Evolutionary conservation across 1,284 basidiomycete genomes (phyloP), one percentile per base, ranked within the genome.

Genomic region (Nidula niveotomentosa): DNA sequence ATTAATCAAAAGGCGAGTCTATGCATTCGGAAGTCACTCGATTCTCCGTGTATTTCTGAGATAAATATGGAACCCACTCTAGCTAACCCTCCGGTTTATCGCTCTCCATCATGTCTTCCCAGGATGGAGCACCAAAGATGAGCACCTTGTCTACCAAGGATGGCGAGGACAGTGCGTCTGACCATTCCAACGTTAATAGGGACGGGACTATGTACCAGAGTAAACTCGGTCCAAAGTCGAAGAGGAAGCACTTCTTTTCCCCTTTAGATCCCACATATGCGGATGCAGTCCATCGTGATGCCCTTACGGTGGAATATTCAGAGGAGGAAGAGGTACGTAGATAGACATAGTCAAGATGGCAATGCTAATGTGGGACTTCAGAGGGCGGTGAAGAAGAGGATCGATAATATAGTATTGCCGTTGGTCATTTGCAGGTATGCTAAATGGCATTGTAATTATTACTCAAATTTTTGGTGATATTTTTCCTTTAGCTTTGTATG

Each of bases 201-300:
- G 62, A 66, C 9, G 72, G 71, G 15, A 73, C 68, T 0, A 58
- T 60, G n/a, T 58, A 74, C 53, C 74, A 76, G 55, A 60, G 60
- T 17, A 61, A 62, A 52, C 60, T 74, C 12, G 70, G 71, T 2
- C 61, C 62, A 17, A 69, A 67, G 49, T 54, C 67, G 8, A 64
- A 63, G 45, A 64, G 69, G 53, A 72, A 68, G 47, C 67, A 77
- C 55, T 79, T 82, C 65, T 82, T 83, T 63, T 76, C 78, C 0
- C 71, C 75, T 5, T 65, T 80, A 33, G 75, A 80, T 54, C 59
- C 67, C 15, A 58, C 62, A 0, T 72, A 74, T 52, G 77, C 80
- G 2, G 73, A 79, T 4, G 80, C 80, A n/a, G 78, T 83, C 5
- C 69, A 82, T 56, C 67, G 60, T 6, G 80, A 83, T 61, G 80